Conservation (phyloP, 2,329 filamentous ascomycete genomes). For the Phialophora verrucosa region DNA sequence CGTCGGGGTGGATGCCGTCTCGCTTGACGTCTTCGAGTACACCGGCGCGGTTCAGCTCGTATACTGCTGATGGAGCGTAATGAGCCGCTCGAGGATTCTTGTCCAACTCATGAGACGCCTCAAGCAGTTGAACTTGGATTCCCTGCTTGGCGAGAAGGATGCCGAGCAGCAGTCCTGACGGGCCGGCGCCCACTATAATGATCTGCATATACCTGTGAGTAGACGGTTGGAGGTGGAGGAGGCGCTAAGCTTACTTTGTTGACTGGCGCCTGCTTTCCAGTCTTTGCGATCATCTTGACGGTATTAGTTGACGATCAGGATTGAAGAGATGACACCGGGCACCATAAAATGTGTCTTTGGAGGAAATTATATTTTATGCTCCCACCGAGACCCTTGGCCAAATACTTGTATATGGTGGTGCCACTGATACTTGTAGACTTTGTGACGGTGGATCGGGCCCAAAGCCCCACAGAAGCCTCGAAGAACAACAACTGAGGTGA, state of each 20-base stretch:
- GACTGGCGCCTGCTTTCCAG: slow-evolving; percentile 25
- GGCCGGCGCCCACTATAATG: slow-evolving; percentile 45
- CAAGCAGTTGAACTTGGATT: slow-evolving; percentile 51
- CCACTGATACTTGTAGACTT: not conserved
- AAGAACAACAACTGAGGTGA: not conserved
- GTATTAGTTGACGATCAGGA: not conserved
- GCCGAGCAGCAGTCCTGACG: slow-evolving; percentile 43
- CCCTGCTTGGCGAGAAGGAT: slow-evolving; percentile 45
- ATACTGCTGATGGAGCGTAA: slow-evolving; percentile 64
- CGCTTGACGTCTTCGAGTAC: slow-evolving; percentile 59
- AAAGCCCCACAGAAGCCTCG: slow-evolving; percentile 1
- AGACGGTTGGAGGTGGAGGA: not conserved
- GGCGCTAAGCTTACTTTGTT: slow-evolving; percentile 21
- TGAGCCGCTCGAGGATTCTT: slow-evolving; percentile 67
- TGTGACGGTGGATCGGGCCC: not conserved
- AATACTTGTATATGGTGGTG: not conserved
- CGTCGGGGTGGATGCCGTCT: slow-evolving; percentile 50
- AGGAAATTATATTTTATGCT: not conserved
- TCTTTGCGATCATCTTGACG: slow-evolving; percentile 13
- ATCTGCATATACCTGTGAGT: slow-evolving; percentile 18
- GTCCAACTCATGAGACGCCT: slow-evolving; percentile 61
- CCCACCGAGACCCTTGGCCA: not conserved
- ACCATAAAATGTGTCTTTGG: not conserved
- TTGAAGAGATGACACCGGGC: not conserved
- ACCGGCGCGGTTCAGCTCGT: slow-evolving; percentile 64